Conservation (phyloP, 345 rosid species). For the Syzygium aqueum region DNA sequence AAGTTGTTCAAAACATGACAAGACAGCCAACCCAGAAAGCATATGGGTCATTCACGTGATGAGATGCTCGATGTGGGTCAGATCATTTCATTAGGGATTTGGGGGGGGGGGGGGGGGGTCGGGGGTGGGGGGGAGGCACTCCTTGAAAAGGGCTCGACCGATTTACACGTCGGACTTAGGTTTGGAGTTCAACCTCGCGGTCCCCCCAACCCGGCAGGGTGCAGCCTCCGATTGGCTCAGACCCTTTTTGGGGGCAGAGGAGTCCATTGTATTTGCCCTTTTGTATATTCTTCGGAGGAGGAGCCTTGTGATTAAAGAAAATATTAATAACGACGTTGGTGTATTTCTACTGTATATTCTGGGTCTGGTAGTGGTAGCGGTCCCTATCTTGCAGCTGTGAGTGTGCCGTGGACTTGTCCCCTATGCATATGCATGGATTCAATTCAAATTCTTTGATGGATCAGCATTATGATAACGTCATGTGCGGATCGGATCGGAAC, state of each 20-base stretch:
- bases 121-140: neutral
- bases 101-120: neutral
- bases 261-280: neutral
- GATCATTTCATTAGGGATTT: neutral
- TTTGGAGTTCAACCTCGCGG: neutral
- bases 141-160: neutral
- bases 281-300: neutral
- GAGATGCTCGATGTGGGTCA: conserved; percentile 1
- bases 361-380: neutral
- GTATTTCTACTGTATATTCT: neutral
- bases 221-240: neutral
- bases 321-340: neutral
- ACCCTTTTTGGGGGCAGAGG: neutral
- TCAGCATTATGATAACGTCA: neutral
- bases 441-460: neutral
- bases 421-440: neutral
- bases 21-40: neutral
- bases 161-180: neutral
- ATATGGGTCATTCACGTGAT: conserved; percentile 1
- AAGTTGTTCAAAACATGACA: neutral
- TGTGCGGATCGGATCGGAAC: neutral
- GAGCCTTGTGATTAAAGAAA: neutral
- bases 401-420: neutral
- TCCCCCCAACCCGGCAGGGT: neutral
- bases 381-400: neutral